Percentiles rank a stretch among this genome's conserved stretches.
Conservation (phyloP, 2,329 filamentous ascomycete species). For the Penicillium glabrum region DNA sequence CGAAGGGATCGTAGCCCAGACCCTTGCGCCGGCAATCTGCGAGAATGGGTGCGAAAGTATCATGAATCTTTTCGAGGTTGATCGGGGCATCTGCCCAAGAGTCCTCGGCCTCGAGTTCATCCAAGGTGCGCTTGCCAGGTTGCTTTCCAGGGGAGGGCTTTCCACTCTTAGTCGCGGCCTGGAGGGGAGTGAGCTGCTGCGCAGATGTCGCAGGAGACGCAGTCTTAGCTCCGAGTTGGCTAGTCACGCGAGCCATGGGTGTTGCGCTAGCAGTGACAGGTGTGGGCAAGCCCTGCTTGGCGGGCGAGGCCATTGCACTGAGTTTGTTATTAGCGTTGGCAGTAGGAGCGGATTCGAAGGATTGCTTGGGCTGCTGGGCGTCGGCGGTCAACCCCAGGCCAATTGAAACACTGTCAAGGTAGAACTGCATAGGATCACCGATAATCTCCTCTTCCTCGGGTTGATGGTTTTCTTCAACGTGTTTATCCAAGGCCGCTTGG, state of each 20-base stretch:
- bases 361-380: constrained; percentile 19
- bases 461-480: constrained; percentile 55
- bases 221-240: constrained; percentile 34
- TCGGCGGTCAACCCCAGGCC: constrained; percentile 46
- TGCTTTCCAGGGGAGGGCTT: constrained; percentile 28
- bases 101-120: constrained; percentile 25
- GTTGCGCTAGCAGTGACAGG: constrained; percentile 30
- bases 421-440: constrained; percentile 57
- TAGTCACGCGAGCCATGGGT: constrained; percentile 34
- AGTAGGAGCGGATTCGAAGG: constrained; percentile 3
- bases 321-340: constrained; percentile 17
- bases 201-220: constrained; percentile 36
- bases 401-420: constrained; percentile 53
- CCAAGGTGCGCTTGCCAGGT: constrained; percentile 16
- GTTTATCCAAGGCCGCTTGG: constrained; percentile 55
- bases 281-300: constrained; percentile 30
- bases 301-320: constrained; percentile 20
- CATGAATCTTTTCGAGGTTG: constrained; percentile 38
- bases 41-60: constrained; percentile 32
- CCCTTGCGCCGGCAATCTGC: constrained; percentile 5
- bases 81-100: constrained; percentile 40
- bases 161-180: constrained; percentile 23
- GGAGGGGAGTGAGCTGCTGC: constrained; percentile 34
- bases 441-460: constrained; percentile 44
- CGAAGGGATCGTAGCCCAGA: constrained; percentile 36